Evolutionary conservation across 2,329 filamentous ascomycete genomes (phyloP).

Genomic region (Fusarium sterilihyphosum): DNA sequence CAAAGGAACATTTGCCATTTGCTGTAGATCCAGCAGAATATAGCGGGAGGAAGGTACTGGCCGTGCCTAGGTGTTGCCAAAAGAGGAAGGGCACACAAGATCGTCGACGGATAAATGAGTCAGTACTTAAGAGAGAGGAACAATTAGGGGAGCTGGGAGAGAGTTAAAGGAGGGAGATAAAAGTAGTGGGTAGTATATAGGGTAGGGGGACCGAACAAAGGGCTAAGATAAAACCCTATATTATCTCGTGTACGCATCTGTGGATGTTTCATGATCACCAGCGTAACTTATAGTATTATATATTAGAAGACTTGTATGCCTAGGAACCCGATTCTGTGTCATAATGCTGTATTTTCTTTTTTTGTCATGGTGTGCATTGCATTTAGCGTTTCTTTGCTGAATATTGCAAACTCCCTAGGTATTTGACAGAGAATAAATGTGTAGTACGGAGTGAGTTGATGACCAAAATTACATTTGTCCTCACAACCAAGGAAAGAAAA

Average conservation of each 20-base stretch:
- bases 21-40: not conserved
- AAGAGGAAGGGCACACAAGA: not conserved
- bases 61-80: not conserved
- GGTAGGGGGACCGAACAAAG: not conserved
- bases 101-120: not conserved
- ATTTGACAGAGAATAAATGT: too few species aligned
- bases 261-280: too few species aligned
- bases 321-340: fast-evolving
- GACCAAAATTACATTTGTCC: too few species aligned
- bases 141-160: not conserved
- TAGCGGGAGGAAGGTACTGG: not conserved
- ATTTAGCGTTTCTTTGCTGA: too few species aligned
- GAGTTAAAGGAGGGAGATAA: too few species aligned
- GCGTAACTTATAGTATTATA: too few species aligned
- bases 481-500: too few species aligned
- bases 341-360: too few species aligned
- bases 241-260: too few species aligned
- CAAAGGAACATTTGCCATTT: not conserved
- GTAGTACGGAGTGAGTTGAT: too few species aligned
- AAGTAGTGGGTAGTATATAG: not conserved
- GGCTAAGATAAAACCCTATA: not conserved
- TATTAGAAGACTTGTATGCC: fast-evolving
- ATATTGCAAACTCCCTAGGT: too few species aligned
- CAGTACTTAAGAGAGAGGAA: not conserved
- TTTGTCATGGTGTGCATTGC: fast-evolving